phyloP scores from a whole-genome alignment of 2,329 filamentous ascomycete species.

The Daldinia sp. region DNA sequence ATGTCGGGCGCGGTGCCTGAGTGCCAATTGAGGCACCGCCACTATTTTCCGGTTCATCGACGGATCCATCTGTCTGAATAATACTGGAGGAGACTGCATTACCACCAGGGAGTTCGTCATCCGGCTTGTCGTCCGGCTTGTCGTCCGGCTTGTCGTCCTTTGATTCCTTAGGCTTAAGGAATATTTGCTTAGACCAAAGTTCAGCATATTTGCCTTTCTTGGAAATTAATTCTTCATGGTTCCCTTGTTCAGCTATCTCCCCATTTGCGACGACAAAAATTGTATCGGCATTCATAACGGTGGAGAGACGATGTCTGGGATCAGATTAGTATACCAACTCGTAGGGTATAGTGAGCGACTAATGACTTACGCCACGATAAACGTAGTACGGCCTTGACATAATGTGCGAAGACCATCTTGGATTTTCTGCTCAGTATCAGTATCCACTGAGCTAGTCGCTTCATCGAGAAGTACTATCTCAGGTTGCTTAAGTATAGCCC shows the following conservation, averaged over 20 bases:
- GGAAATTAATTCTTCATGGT: slow-evolving; percentile 65
- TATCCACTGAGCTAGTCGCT: slow-evolving; percentile 79
- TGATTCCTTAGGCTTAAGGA: slow-evolving; percentile 58
- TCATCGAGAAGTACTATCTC: slow-evolving; percentile 82
- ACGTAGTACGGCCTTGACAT: slow-evolving; percentile 69
- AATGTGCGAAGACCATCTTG: slow-evolving; percentile 67
- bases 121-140: slow-evolving; percentile 34
- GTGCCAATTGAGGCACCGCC: slow-evolving; percentile 17
- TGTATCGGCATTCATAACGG: slow-evolving; percentile 73
- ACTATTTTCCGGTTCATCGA: slow-evolving; percentile 28
- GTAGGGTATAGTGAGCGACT: background rate
- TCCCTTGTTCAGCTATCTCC: slow-evolving; percentile 69
- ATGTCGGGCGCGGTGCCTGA: slow-evolving; percentile 13
- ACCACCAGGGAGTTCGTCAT: background rate
- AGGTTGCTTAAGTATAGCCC: slow-evolving; percentile 76
- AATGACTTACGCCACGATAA: slow-evolving; percentile 67
- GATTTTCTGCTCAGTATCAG: slow-evolving; percentile 72
- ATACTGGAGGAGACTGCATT: slow-evolving; percentile 18
- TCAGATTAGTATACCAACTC: slow-evolving; percentile 25
- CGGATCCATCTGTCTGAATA: slow-evolving; percentile 30
- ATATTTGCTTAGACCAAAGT: slow-evolving; percentile 71
- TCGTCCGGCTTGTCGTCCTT: slow-evolving; percentile 40
- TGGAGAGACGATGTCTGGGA: slow-evolving; percentile 70
- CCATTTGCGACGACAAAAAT: slow-evolving; percentile 73
- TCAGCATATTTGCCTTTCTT: slow-evolving; percentile 69